Percentiles rank a stretch among this genome's conserved stretches.
Evolutionary conservation across 345 rosid species (phyloP).

Genomic region (Hirschfeldia incana): DNA sequence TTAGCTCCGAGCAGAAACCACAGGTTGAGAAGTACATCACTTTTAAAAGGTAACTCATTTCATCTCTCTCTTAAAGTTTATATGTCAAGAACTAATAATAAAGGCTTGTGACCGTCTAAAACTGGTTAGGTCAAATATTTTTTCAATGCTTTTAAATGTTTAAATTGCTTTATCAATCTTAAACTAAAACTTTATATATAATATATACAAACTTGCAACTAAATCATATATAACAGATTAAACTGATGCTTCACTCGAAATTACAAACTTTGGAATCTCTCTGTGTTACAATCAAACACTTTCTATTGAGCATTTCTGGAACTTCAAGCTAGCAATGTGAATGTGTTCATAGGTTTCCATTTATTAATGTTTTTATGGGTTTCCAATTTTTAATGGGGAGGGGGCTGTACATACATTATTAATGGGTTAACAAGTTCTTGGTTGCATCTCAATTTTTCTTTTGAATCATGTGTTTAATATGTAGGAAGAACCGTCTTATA

Average conservation of each 20-base stretch:
- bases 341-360: neutral
- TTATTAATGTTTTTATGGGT: neutral
- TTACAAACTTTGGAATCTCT: neutral
- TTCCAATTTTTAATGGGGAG: no score
- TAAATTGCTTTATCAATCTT: neutral
- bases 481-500: conserved; percentile 18
- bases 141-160: neutral
- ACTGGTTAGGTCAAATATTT: neutral
- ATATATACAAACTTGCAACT: neutral
- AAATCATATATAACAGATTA: neutral
- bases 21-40: conserved; percentile 63
- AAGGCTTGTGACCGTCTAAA: neutral
- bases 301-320: neutral
- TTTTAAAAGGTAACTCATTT: conserved; percentile 43
- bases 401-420: no score
- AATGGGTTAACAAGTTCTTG: neutral
- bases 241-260: neutral
- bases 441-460: neutral
- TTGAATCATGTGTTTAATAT: conserved; percentile 8
- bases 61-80: neutral
- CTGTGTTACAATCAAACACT: neutral
- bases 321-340: neutral
- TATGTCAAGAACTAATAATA: neutral
- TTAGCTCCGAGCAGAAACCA: conserved; percentile 53
- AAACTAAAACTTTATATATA: neutral